Evolutionary conservation across 148 eudicot genomes (phyloP).

Genomic region (Nepenthes mirabilis): DNA sequence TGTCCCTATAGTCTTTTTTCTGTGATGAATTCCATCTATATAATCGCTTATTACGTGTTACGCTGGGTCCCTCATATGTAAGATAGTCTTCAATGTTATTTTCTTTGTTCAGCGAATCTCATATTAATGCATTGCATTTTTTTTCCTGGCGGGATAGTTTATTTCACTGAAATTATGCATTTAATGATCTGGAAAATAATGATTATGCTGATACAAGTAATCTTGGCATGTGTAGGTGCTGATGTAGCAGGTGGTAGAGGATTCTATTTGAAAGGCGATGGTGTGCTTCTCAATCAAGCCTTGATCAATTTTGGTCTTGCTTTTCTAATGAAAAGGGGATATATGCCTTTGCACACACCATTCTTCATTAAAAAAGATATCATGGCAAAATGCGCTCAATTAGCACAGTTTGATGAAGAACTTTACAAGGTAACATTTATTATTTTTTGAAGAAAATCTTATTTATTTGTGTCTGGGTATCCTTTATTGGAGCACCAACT

Average conservation of each 20-base stretch:
- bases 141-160: too few species aligned
- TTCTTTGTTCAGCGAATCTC: too few species aligned
- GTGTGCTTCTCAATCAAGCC: slow-evolving; percentile 90
- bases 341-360: slow-evolving; percentile 76
- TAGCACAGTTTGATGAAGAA: slow-evolving; percentile 95
- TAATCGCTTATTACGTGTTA: too few species aligned
- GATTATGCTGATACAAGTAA: slow-evolving; percentile 8
- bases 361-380: slow-evolving; percentile 92
- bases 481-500: too few species aligned
- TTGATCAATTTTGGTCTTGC: slow-evolving; percentile 74
- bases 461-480: too few species aligned
- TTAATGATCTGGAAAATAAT: not conserved
- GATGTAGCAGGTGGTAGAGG: slow-evolving; percentile 98
- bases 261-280: slow-evolving; percentile 85
- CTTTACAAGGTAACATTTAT: slow-evolving; percentile 63
- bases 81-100: too few species aligned
- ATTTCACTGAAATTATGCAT: too few species aligned
- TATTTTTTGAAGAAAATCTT: too few species aligned
- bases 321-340: slow-evolving; percentile 51
- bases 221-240: slow-evolving; percentile 38
- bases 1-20: too few species aligned
- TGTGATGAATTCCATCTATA: too few species aligned
- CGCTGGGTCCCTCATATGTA: too few species aligned
- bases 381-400: slow-evolving; percentile 96
- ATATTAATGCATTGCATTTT: too few species aligned